phyloP scores from a whole-genome alignment of 768 basidiomycete genomes.

The Phylloporus arenicola region DNA sequence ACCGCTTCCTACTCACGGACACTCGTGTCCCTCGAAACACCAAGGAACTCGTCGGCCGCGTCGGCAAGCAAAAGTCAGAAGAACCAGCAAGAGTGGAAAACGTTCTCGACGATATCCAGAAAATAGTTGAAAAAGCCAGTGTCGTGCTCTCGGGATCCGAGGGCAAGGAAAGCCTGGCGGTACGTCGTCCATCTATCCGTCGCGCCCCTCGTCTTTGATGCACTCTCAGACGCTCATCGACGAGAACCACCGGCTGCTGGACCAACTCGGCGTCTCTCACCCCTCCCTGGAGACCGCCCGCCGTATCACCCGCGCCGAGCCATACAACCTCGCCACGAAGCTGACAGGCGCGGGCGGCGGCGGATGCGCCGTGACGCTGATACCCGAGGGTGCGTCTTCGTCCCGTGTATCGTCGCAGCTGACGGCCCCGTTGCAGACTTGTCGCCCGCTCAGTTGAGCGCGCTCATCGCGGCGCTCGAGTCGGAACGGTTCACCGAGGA shows the following conservation, averaged over 20 bases:
- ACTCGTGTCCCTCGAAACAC: slow-evolving; percentile 92
- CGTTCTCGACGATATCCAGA: slow-evolving; percentile 76
- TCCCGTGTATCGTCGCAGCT: neutral
- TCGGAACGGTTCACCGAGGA: slow-evolving; percentile 30
- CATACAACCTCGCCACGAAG: slow-evolving; percentile 80
- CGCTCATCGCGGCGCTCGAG: slow-evolving; percentile 54
- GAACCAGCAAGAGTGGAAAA: slow-evolving; percentile 84
- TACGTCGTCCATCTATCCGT: slow-evolving; percentile 34
- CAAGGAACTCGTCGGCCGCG: slow-evolving; percentile 89
- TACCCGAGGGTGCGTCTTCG: slow-evolving; percentile 76
- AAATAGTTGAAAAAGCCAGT: slow-evolving; percentile 78
- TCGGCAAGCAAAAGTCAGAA: slow-evolving; percentile 64
- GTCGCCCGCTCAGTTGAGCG: slow-evolving; percentile 48
- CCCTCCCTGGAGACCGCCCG: slow-evolving; percentile 79
- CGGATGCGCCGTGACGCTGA: slow-evolving; percentile 92
- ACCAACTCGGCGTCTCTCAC: slow-evolving; percentile 86
- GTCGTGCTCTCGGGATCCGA: slow-evolving; percentile 59
- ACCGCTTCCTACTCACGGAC: slow-evolving; percentile 87
- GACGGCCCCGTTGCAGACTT: slow-evolving; percentile 50
- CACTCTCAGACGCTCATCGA: slow-evolving; percentile 64
- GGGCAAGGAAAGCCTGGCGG: slow-evolving; percentile 36
- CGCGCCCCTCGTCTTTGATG: neutral
- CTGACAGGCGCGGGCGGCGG: slow-evolving; percentile 97
- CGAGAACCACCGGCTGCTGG: slow-evolving; percentile 86
- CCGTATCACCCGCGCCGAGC: slow-evolving; percentile 54